Evolutionary conservation across 208 protist species (phyloP).

Genomic region (Trypanosoma cruzi): DNA sequence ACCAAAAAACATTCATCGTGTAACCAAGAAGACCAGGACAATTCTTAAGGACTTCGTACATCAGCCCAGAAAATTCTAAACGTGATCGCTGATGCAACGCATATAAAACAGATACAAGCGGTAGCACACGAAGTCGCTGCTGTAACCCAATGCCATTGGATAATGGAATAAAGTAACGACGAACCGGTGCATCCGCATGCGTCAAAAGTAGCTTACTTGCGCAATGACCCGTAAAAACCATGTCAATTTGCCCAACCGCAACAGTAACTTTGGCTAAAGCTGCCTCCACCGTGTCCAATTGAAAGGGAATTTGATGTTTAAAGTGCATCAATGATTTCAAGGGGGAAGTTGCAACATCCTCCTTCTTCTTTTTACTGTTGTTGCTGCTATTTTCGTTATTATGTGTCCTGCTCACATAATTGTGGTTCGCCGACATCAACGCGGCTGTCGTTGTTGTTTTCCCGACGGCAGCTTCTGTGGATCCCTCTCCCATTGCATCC

Average conservation of each 20-base stretch:
- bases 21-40: slow-evolving; percentile 69
- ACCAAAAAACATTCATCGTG: slow-evolving; percentile 70
- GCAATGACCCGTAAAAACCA: slow-evolving; percentile 68
- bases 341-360: background rate
- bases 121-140: slow-evolving; percentile 79
- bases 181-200: slow-evolving; percentile 45
- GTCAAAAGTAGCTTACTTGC: slow-evolving; percentile 56
- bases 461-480: background rate
- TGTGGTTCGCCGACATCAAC: background rate
- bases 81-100: slow-evolving; percentile 63
- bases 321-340: background rate
- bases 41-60: slow-evolving; percentile 87
- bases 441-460: background rate
- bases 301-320: slow-evolving; percentile 5
- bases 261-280: slow-evolving; percentile 63
- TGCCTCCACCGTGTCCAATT: slow-evolving; percentile 17
- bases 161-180: slow-evolving; percentile 71
- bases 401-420: background rate
- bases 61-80: slow-evolving; percentile 73
- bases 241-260: slow-evolving; percentile 69
- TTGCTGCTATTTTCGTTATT: slow-evolving; percentile 2
- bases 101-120: slow-evolving; percentile 66
- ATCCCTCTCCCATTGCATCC: background rate
- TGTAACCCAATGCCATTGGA: slow-evolving; percentile 66
- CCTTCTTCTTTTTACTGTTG: slow-evolving; percentile 7